Base-by-base conservation (phyloP, 805 yeast species). In the Candida ipomoeae region DNA sequence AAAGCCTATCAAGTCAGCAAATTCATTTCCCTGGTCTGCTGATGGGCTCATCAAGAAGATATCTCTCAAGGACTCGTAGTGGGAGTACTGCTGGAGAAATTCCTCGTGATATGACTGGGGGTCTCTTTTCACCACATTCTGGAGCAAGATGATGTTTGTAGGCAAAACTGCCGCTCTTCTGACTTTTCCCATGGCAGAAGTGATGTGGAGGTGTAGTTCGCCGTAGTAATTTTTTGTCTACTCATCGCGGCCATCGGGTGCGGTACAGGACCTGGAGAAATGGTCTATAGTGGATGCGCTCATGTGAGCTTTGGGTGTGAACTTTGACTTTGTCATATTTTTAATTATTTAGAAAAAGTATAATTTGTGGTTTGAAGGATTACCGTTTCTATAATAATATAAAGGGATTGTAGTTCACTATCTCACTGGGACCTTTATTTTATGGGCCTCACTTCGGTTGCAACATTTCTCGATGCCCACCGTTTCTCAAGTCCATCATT, bases 41-140 rank as follows among this genome's bases (percentile, higher is more conserved):
- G 70, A 50, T 1, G 91, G 90, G 66, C 87, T 87, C 54, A 84
- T 71, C 66, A 89, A 72, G 62, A 87, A 89, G 52, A 94, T 87
- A 61, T 92, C 98, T 67, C 96, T 76, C 51, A 90, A 71, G 2
- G 98, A 87, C 64, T 86, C 90, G 68, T 94, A 94, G 67, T 94
- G 98, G 47, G 94, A 81, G 65, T 85, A 89, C 65, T 94, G 99
- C 61, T 90, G 94, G 37, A 86, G 67, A 67, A 94, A 94, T 68
- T 94, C 99, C 68, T 94, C 99, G 52, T 83, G 82, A 66, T 94
- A 94, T 0, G 98, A 91, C 59, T 81, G 87, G 2, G 99, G 97
- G 66, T 94, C 99, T 61, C 97, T 79, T 59, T 91, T 85, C 8
- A 94, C 96, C 56, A 94, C 77, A 67, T 94, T 94, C 71, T 94